These are phyloP conservation scores for Tulasnella sp. DNA, from an alignment of 768 basidiomycete genomes.

Conservation along the genomic window DNA sequence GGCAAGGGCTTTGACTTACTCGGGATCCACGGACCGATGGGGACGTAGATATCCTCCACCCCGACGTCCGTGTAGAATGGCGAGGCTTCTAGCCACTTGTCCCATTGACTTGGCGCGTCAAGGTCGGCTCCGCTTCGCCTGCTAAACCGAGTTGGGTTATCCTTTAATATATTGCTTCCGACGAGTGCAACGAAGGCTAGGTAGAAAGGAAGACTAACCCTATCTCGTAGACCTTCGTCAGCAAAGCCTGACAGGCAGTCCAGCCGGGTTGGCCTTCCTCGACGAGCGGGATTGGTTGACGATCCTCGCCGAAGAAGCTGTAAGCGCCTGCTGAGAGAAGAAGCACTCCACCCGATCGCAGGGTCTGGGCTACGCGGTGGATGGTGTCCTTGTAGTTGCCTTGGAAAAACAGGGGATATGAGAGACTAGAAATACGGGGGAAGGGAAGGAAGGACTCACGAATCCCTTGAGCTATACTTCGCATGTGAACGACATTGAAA, in stretches of 20 bases:
- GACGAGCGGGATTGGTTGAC: neutral
- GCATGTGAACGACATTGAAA: slow-evolving; percentile 11
- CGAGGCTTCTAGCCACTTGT: neutral
- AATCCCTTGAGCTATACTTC: slow-evolving; percentile 1
- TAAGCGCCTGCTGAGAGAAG: neutral
- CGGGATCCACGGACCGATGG: slow-evolving; percentile 6
- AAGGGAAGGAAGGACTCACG: neutral
- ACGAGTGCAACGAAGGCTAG: neutral
- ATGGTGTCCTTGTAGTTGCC: slow-evolving; percentile 2
- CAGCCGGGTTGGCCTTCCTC: slow-evolving; percentile 10
- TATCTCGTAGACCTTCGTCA: neutral
- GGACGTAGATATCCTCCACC: slow-evolving; percentile 7
- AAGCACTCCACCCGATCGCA: neutral
- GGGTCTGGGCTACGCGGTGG: slow-evolving; percentile 1
- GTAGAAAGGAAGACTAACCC: neutral
- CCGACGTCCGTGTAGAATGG: slow-evolving; percentile 4
- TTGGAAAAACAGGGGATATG: neutral
- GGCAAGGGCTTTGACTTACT: neutral
- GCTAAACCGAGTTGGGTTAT: neutral
- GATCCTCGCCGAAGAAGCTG: slow-evolving; percentile 1
- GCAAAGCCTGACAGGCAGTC: neutral
- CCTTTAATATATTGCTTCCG: too few species aligned
- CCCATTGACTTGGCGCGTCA: slow-evolving; percentile 1
- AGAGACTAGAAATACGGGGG: neutral
- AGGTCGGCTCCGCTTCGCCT: neutral